phyloP scores from a whole-genome alignment of 2,329 filamentous ascomycete genomes.

The Orbilia javanica region DNA sequence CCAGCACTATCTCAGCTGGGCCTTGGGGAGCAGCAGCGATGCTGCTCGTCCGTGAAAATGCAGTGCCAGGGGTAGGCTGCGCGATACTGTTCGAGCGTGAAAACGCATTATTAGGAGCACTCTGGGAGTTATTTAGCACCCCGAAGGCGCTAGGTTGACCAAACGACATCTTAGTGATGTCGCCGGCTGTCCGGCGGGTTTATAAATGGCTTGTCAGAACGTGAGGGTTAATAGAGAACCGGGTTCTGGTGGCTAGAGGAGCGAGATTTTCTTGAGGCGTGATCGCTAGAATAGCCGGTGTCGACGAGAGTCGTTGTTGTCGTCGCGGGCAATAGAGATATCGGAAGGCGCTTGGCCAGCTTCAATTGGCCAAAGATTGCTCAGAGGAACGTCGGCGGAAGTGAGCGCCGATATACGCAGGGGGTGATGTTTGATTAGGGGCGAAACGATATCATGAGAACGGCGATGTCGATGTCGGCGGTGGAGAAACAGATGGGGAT shows the following conservation, averaged over 20 bases:
- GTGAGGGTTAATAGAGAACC: background rate
- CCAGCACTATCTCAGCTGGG: constrained; percentile 59
- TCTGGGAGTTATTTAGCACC: constrained; percentile 60
- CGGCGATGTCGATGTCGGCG: background rate
- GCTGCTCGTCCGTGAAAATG: constrained; percentile 42
- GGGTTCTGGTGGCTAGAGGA: background rate
- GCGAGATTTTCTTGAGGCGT: background rate
- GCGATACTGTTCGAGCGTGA: constrained; percentile 48
- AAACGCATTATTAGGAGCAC: constrained; percentile 51
- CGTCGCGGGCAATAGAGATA: constrained; percentile 19
- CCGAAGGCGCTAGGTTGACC: constrained; percentile 60
- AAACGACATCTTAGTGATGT: constrained; percentile 59
- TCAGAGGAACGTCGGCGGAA: background rate
- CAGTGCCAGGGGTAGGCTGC: constrained; percentile 37
- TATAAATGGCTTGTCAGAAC: background rate
- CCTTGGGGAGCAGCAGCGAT: constrained; percentile 54
- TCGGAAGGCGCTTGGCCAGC: background rate
- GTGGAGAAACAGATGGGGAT: background rate
- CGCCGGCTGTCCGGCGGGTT: constrained; percentile 14
- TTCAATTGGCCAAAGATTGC: constrained; percentile 9
- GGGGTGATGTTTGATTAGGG: background rate
- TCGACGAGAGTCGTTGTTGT: background rate
- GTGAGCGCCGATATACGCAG: background rate
- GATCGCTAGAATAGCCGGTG: background rate
- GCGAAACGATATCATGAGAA: background rate